phyloP scores from a whole-genome alignment of 805 yeast genomes.

The Komagataella mondaviorum region DNA sequence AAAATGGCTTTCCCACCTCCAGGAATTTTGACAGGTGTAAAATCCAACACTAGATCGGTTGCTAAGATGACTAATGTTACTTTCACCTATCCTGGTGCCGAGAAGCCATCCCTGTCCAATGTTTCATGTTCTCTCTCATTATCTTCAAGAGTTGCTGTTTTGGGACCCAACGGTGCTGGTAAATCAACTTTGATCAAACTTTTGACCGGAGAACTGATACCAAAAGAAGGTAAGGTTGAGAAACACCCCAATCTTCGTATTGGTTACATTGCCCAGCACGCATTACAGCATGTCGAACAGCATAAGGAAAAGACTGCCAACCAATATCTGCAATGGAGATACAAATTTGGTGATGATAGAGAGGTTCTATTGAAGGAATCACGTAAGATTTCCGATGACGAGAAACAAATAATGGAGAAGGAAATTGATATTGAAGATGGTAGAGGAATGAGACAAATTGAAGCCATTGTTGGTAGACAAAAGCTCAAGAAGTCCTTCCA shows the following conservation, averaged over 20 bases:
- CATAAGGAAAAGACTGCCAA: slow-evolving; percentile 97
- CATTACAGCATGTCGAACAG: slow-evolving; percentile 91
- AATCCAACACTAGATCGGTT: slow-evolving; percentile 88
- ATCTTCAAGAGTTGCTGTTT: slow-evolving; percentile 92
- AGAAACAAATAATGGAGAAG: slow-evolving; percentile 63
- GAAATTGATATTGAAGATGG: slow-evolving; percentile 78
- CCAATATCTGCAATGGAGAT: slow-evolving; percentile 97
- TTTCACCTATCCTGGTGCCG: slow-evolving; percentile 81
- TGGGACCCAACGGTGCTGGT: slow-evolving; percentile 99
- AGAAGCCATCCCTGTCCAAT: slow-evolving; percentile 64
- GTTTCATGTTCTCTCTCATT: slow-evolving; percentile 86
- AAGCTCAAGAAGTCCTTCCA: slow-evolving; percentile 93
- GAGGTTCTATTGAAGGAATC: slow-evolving; percentile 91
- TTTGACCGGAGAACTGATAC: slow-evolving; percentile 83
- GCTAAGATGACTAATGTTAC: slow-evolving; percentile 47
- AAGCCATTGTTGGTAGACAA: slow-evolving; percentile 95
- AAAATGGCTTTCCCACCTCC: slow-evolving; percentile 99
- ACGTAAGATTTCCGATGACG: slow-evolving; percentile 71
- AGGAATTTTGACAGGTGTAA: slow-evolving; percentile 94
- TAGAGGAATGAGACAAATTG: slow-evolving; percentile 75
- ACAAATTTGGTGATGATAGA: slow-evolving; percentile 95
- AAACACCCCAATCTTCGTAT: slow-evolving; percentile 97
- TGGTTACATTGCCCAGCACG: slow-evolving; percentile 98
- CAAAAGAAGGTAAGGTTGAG: slow-evolving; percentile 81
- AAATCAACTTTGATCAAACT: slow-evolving; percentile 90